Evolutionary conservation across 2,329 filamentous ascomycete species (phyloP).

Genomic region (Trichoderma asperellum): DNA sequence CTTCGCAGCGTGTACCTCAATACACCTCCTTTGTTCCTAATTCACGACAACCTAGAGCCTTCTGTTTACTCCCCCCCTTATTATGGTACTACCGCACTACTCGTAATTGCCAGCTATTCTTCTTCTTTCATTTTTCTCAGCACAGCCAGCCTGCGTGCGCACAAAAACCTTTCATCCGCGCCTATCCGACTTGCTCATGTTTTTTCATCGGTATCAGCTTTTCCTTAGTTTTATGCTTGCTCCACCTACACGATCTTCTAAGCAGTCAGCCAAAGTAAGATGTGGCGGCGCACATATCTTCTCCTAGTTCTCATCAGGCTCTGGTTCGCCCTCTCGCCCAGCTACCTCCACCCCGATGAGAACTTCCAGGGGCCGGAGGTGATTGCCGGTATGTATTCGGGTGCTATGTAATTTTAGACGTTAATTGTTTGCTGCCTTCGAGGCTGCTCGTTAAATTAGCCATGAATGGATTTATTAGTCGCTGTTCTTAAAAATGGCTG

Average conservation of each 20-base stretch:
- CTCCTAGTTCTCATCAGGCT: constrained; percentile 83
- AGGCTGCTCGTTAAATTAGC: background rate
- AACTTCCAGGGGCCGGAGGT: constrained; percentile 98
- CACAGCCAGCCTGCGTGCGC: constrained; percentile 3
- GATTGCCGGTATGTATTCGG: constrained; percentile 75
- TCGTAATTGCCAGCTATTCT: constrained; percentile 20
- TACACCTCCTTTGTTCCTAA: constrained; percentile 13
- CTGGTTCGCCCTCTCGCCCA: constrained; percentile 91
- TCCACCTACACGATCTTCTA: constrained; percentile 31
- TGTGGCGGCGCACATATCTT: constrained; percentile 92
- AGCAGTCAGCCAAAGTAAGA: constrained; percentile 46
- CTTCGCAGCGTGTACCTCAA: background rate
- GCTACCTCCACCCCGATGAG: constrained; percentile 97
- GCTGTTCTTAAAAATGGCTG: constrained; percentile 3
- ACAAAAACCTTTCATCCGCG: background rate
- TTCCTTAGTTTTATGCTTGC: constrained; percentile 37
- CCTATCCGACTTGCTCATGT: constrained; percentile 32
- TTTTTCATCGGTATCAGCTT: constrained; percentile 8
- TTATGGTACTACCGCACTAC: constrained; percentile 22
- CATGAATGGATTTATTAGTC: background rate
- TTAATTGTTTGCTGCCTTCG: background rate
- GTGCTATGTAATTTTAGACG: background rate
- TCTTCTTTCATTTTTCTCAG: constrained; percentile 6
- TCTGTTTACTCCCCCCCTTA: constrained; percentile 13
- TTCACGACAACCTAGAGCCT: constrained; percentile 6